phyloP scores from a whole-genome alignment of 192 early-diverging fungal species.

The Mortierella antarctica region DNA sequence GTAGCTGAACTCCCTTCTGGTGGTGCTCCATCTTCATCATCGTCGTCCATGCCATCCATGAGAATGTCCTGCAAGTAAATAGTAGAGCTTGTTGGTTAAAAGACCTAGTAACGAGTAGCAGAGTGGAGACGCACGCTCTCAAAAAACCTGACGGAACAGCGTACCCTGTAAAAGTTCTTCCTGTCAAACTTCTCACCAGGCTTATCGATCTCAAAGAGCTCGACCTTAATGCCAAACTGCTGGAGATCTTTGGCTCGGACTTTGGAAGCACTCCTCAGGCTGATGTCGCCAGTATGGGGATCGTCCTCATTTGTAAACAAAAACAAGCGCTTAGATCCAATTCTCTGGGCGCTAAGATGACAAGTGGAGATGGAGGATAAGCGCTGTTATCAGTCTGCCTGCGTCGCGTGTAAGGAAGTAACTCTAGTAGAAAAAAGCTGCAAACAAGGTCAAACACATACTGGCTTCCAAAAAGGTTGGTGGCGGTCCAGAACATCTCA shows the following conservation, averaged over 20 bases:
- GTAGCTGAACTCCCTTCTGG: slow-evolving; percentile 38
- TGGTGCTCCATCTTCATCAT: slow-evolving; percentile 18
- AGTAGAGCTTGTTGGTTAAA: neutral
- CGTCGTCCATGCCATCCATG: slow-evolving; percentile 38
- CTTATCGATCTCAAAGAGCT: slow-evolving; percentile 70
- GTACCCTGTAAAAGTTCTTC: slow-evolving; percentile 70
- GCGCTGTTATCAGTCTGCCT: slow-evolving; percentile 3
- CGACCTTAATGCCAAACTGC: slow-evolving; percentile 67
- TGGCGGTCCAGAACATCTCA: slow-evolving; percentile 73
- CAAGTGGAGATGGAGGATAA: neutral
- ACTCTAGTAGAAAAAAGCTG: too few species aligned
- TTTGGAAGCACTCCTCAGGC: slow-evolving; percentile 62
- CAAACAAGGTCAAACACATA: slow-evolving; percentile 22
- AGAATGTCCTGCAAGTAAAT: slow-evolving; percentile 52
- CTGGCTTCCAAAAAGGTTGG: slow-evolving; percentile 68
- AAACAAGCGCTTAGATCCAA: slow-evolving; percentile 73
- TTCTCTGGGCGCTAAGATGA: slow-evolving; percentile 53
- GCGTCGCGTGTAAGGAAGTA: too few species aligned
- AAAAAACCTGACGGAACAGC: neutral
- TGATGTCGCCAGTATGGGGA: slow-evolving; percentile 63
- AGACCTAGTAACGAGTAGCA: neutral
- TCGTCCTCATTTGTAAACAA: slow-evolving; percentile 78
- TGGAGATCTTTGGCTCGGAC: slow-evolving; percentile 72
- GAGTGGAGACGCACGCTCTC: slow-evolving; percentile 7
- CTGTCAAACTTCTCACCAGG: slow-evolving; percentile 63